Evolutionary conservation across 2,329 filamentous ascomycete genomes (phyloP).

Genomic region (Claviceps humidiphila): DNA sequence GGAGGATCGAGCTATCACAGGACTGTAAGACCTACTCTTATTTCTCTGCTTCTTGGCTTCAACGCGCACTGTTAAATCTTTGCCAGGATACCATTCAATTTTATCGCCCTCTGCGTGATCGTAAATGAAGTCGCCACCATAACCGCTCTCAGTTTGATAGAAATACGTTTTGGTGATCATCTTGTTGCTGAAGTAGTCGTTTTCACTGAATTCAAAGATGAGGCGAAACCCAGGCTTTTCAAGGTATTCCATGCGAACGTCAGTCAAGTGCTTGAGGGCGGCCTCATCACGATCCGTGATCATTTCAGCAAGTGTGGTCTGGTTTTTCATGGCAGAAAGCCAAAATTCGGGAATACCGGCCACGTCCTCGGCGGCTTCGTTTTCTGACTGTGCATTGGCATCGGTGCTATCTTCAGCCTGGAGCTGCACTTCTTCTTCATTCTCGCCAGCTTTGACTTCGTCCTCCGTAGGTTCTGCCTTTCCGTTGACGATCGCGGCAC

Average conservation of each 20-base stretch:
- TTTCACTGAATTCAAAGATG: slow-evolving; percentile 92
- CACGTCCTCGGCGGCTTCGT: slow-evolving; percentile 41
- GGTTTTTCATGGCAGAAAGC: slow-evolving; percentile 99
- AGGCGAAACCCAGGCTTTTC: slow-evolving; percentile 96
- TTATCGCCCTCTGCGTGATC: slow-evolving; percentile 97
- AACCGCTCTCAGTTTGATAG: slow-evolving; percentile 97
- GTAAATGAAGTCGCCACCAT: slow-evolving; percentile 98
- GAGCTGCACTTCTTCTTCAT: slow-evolving; percentile 59
- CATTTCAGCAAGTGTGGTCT: slow-evolving; percentile 91
- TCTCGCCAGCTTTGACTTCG: slow-evolving; percentile 77
- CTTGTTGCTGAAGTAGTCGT: slow-evolving; percentile 97
- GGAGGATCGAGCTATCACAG: not conserved
- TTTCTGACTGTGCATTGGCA: slow-evolving; percentile 43
- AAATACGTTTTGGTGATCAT: slow-evolving; percentile 95
- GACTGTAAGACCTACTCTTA: slow-evolving; percentile 62
- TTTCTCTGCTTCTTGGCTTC: slow-evolving; percentile 99
- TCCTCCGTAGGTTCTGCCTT: slow-evolving; percentile 70
- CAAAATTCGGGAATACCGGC: slow-evolving; percentile 97
- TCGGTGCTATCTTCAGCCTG: slow-evolving; percentile 47
- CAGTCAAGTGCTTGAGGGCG: slow-evolving; percentile 76
- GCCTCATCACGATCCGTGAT: slow-evolving; percentile 96
- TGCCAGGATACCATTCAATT: slow-evolving; percentile 89
- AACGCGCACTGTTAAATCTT: slow-evolving; percentile 85
- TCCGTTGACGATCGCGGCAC: slow-evolving; percentile 85
- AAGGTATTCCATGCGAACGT: slow-evolving; percentile 98